Percentiles rank a stretch among this genome's conserved stretches.
Conservation (phyloP, 768 basidiomycete species). For the Hemileccinum impolitum region DNA sequence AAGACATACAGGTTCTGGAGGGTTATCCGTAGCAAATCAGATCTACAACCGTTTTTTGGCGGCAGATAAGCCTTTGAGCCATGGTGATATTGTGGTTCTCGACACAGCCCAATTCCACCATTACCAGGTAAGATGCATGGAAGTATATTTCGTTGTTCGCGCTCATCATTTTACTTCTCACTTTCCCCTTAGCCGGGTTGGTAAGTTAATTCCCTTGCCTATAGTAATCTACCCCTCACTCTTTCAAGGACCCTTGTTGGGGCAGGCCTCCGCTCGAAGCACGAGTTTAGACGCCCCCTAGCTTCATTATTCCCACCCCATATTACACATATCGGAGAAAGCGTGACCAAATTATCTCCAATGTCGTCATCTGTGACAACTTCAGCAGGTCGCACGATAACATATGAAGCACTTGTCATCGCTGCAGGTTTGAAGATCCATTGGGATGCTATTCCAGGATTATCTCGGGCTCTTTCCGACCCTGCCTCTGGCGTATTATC, state of each 20-base stretch:
- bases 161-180: constrained; percentile 1
- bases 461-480: constrained; percentile 72
- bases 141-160: background rate
- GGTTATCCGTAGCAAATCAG: constrained; percentile 82
- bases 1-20: constrained; percentile 61
- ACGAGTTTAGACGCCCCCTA: constrained; percentile 62
- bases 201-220: constrained; percentile 39
- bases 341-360: constrained; percentile 74
- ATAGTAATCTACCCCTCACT: constrained; percentile 1
- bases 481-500: constrained; percentile 79
- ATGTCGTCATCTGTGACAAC: constrained; percentile 70
- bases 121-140: constrained; percentile 61
- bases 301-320: constrained; percentile 62
- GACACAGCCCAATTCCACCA: constrained; percentile 81
- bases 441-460: constrained; percentile 63
- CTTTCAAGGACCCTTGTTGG: constrained; percentile 82
- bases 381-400: constrained; percentile 59
- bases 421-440: constrained; percentile 88
- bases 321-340: constrained; percentile 54
- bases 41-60: constrained; percentile 76
- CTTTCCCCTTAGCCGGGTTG: constrained; percentile 72
- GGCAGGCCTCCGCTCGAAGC: constrained; percentile 72
- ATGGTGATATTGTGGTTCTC: constrained; percentile 81
- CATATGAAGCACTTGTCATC: constrained; percentile 52
- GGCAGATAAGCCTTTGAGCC: constrained; percentile 61